These are phyloP conservation scores for Lanmaoa pseudosensibilis DNA, from an alignment of 768 basidiomycete genomes.

Conservation along the genomic window DNA sequence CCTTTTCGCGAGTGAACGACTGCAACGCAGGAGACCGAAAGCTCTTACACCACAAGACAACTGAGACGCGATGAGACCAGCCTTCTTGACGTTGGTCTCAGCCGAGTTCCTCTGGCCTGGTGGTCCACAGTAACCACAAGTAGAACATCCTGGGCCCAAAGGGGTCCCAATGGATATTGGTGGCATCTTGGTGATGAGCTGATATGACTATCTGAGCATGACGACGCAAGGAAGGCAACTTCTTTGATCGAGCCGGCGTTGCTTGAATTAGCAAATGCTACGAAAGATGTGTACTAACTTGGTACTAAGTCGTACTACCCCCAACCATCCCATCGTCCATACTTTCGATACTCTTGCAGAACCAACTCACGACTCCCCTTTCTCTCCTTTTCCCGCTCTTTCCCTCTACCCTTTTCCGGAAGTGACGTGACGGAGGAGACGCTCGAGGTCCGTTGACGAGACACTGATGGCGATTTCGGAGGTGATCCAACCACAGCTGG, in stretches of 20 bases:
- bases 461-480: slow-evolving; percentile 39
- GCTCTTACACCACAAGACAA: slow-evolving; percentile 52
- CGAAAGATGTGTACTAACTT: background rate
- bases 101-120: slow-evolving; percentile 46
- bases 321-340: slow-evolving; percentile 92
- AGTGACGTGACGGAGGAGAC: slow-evolving; percentile 51
- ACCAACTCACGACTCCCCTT: slow-evolving; percentile 66
- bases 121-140: slow-evolving; percentile 69
- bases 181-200: slow-evolving; percentile 15
- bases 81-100: slow-evolving; percentile 46
- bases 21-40: background rate
- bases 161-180: slow-evolving; percentile 31
- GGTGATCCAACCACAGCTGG: slow-evolving; percentile 40
- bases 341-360: slow-evolving; percentile 75
- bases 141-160: slow-evolving; percentile 33
- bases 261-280: background rate
- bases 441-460: slow-evolving; percentile 54
- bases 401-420: slow-evolving; percentile 54
- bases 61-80: slow-evolving; percentile 48
- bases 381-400: slow-evolving; percentile 51
- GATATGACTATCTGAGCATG: background rate
- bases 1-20: slow-evolving; percentile 39
- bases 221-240: no score
- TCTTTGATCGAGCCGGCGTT: background rate
- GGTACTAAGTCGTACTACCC: slow-evolving; percentile 35